phyloP scores from a whole-genome alignment of 371 early-diverging fungal genomes.

The Dentiscutata heterogama region DNA sequence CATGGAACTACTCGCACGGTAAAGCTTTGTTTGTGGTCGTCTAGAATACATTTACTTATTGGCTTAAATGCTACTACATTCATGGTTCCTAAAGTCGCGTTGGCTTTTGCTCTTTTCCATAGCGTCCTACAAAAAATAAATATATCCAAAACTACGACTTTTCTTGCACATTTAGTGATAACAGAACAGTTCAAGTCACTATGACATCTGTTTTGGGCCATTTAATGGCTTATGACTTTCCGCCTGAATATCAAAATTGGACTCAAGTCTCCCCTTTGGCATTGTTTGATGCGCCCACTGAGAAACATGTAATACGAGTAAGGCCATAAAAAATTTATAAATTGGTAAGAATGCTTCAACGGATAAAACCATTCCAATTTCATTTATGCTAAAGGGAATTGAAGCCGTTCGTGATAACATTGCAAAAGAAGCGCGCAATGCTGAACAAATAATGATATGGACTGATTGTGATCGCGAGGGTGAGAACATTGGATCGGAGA shows the following conservation, averaged over 20 bases:
- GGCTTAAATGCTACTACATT: background rate
- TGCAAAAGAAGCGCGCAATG: conserved; percentile 63
- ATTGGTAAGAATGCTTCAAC: background rate
- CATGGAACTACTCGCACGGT: conserved; percentile 55
- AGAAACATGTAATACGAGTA: conserved; percentile 56
- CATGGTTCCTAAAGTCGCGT: background rate
- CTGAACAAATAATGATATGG: conserved; percentile 94
- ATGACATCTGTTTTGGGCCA: conserved; percentile 94
- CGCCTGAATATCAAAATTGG: conserved; percentile 70
- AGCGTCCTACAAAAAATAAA: conserved; percentile 66
- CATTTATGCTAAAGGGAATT: conserved; percentile 30
- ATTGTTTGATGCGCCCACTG: conserved; percentile 75
- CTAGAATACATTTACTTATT: background rate
- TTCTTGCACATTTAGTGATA: conserved; percentile 63
- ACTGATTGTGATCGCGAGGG: conserved; percentile 99
- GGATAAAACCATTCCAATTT: background rate
- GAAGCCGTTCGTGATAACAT: conserved; percentile 75
- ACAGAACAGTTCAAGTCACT: conserved; percentile 69
- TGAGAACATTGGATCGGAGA: conserved; percentile 97
- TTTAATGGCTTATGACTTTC: conserved; percentile 75
- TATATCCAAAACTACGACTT: conserved; percentile 89
- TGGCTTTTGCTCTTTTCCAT: background rate
- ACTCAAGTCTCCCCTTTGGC: conserved; percentile 58
- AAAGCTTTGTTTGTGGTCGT: conserved; percentile 38
- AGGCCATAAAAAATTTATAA: background rate